These are phyloP conservation scores for Pythium monospermum DNA, from an alignment of 352 stramenopile genomes.

Conservation along the genomic window DNA sequence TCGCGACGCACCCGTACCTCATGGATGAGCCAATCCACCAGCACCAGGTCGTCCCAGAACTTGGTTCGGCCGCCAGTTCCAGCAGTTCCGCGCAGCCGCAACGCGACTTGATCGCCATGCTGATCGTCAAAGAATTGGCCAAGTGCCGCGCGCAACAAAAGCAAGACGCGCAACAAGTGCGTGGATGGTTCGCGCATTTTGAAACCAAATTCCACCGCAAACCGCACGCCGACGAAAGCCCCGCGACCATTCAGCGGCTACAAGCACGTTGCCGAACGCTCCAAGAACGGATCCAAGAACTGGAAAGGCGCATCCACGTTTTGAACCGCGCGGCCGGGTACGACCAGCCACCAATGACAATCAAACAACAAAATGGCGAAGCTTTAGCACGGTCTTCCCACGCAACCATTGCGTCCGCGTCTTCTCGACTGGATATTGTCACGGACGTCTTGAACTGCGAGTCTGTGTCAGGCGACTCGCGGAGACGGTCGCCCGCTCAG, in stretches of 20 bases:
- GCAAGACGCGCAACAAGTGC: slow-evolving; percentile 37
- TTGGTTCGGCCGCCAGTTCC: too few species aligned
- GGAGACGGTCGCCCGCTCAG: slow-evolving; percentile 47
- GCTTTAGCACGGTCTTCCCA: too few species aligned
- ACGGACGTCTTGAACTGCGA: too few species aligned
- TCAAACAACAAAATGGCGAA: too few species aligned
- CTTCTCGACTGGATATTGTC: too few species aligned
- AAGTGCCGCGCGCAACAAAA: slow-evolving; percentile 34
- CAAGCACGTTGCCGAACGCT: slow-evolving; percentile 32
- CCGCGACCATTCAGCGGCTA: slow-evolving; percentile 29
- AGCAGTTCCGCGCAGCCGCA: slow-evolving; percentile 12
- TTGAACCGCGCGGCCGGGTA: slow-evolving; percentile 2
- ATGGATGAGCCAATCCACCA: slow-evolving; percentile 5
- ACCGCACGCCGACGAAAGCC: slow-evolving; percentile 28
- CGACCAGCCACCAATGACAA: too few species aligned
- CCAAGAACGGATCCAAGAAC: slow-evolving; percentile 32
- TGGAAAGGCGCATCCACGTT: slow-evolving; percentile 24
- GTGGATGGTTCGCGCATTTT: slow-evolving; percentile 44
- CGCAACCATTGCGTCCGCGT: too few species aligned
- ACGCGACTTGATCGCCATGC: slow-evolving; percentile 23
- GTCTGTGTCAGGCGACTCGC: too few species aligned
- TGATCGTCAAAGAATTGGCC: slow-evolving; percentile 39
- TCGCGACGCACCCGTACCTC: slow-evolving; percentile 20
- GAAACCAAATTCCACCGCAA: slow-evolving; percentile 51
- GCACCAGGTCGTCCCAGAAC: not conserved